Evolutionary conservation across 2,329 filamentous ascomycete species (phyloP), one percentile per base, ranked within the genome.

Genomic region (Alternaria dauci): DNA sequence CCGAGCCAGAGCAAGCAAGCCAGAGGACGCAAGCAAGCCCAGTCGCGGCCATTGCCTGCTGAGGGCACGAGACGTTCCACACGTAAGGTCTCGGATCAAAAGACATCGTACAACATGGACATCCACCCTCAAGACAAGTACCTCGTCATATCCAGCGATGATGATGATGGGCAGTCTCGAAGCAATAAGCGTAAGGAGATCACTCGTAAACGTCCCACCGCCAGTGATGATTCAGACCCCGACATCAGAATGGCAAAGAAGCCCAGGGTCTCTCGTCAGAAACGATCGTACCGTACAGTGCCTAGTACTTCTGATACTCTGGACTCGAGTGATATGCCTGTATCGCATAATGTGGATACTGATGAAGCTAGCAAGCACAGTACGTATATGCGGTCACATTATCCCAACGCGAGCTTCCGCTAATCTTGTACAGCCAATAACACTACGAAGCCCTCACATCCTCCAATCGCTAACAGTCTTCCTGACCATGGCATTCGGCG

Each of bases 71-170:
- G 74, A 44, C 71, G 70, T 20, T 75, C 74, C 4, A 61, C 67
- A 39, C 74, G 75, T 6, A 69, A 63, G 23, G 54, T 55, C 5
- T 50, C 62, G 4, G 66, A 65, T 8, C 52, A 32, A 5, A 65
- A 68, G 18, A 52, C 67, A 16, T 63, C 66, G 2, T 77, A 78
- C 58, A 64, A 74, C 28, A 69, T 66, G 55, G 62, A 62, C 2
- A 56, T 71, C 5, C 74, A 78, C 51, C 74, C 74, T 14, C 74
- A 76, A 54, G 75, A 76, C 51, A 55, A 55, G 4, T 64, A 66
- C 36, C 59, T 71, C 2, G 54, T 58, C 20, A 30, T 67, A 3
- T 44, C 55, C 3, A 66, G 58, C 25, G 55, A 55, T n/a, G 44
- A 58, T 11, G 58, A 59, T 3, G 52, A 57, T 12, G 43, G 43